Evolutionary conservation across 495 filamentous ascomycete species (phyloP), one percentile per base, ranked within the genome.

Genomic region (Xylaria palmicola): DNA sequence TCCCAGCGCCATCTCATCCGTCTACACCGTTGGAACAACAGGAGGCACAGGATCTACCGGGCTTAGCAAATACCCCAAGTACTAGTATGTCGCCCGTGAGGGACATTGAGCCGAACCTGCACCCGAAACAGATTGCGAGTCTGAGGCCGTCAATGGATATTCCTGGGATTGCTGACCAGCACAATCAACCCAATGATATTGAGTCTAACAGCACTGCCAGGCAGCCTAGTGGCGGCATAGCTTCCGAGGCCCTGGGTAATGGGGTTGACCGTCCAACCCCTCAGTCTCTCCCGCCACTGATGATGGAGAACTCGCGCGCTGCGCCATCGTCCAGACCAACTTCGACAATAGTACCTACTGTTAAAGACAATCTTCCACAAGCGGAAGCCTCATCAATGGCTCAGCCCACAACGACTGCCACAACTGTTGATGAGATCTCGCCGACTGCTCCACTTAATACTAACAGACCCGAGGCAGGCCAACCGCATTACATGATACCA

Each of bases 381-480:
- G 36, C 26, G 12, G 22, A 30, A 29, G 15, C 40, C 13, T 22
- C 50, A 15, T 34, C 63, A 22, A 64, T 45, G 26, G 52, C 53
- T 26, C 65, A 56, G 0, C 62, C 73, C 9, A 63, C 65, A 7
- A 62, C 63, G 17, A 50, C 62, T 24, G 59, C 60, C 6, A 51
- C 64, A 5, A 56, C 62, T 2, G 19, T 48, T 10, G 43, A 68
- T 20, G 68, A 70, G 1, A 74, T 81, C 30, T 67, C 76, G 13
- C 79, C 81, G 1, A 75, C 77, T 6, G 80, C 77, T 19, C 83
- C 82, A 6, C 63, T 84, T 10, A 83, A 86, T 49, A 75, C 78
- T 12, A 66, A 63, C 20, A 65, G 73, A 20, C 62, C 65, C 17
- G 30, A 62, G 12, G 10, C 44, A 51, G 37, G 64, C 15, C 68